Conservation (phyloP, 75 land plant genomes). For the Pinus tabuliformis region DNA sequence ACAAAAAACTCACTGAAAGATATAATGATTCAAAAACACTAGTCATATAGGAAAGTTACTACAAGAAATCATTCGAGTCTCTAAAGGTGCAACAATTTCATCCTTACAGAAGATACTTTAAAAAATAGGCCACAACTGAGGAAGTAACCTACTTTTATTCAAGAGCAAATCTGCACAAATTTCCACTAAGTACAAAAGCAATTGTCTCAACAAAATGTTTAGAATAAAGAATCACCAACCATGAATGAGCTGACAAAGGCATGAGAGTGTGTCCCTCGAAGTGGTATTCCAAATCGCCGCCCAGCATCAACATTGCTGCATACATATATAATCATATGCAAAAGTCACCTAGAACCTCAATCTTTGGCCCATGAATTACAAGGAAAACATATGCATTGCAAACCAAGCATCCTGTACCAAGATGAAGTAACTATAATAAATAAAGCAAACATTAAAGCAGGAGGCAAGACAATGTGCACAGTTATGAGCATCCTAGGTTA, state of each 20-base stretch:
- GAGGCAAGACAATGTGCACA: neutral
- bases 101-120: too few relatives aligned
- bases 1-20: neutral
- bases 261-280: slow-evolving; percentile 97
- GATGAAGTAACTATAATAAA: neutral
- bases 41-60: neutral
- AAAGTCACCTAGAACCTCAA: neutral
- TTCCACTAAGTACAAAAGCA: too few relatives aligned
- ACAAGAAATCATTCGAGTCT: too few relatives aligned
- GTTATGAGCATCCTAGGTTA: too few relatives aligned
- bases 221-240: slow-evolving; percentile 33
- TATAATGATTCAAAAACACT: neutral
- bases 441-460: neutral
- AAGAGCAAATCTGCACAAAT: neutral
- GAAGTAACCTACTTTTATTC: neutral
- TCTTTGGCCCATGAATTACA: neutral
- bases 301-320: slow-evolving; percentile 92
- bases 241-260: slow-evolving; percentile 91
- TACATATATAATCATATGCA: neutral
- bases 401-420: neutral
- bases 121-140: too few relatives aligned
- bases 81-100: too few relatives aligned
- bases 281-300: slow-evolving; percentile 81
- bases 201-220: too few relatives aligned
- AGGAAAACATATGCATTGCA: neutral